Base-by-base conservation (phyloP, 495 filamentous ascomycete genomes). In the Xylaria sp. region DNA sequence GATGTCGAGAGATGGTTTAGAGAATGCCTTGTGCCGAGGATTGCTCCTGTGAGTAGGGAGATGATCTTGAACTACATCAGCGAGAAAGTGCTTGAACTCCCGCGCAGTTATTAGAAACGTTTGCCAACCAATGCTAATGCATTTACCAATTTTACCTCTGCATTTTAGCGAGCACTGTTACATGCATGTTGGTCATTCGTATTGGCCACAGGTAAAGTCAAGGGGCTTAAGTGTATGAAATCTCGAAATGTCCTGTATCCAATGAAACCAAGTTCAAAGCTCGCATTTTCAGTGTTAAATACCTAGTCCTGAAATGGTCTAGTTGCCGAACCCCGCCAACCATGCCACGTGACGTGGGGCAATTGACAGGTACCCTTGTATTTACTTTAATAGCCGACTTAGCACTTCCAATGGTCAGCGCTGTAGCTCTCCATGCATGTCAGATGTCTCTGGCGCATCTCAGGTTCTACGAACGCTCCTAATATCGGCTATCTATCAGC, bases 1-100 rank as follows among this genome's bases (percentile, higher is more conserved):
- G 89, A 94, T 78, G 92, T 94, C 0, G 93, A 95, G 80, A 82
- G 92, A 24, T 94, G 91, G 80, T 79, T 94, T 66, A 82, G 92
- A 37, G 92, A 94, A 77, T 90, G 88, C 67, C 85, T 93, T 52
- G 91, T 94, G 26, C 92, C 92, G 19, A 81, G 92, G 24, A 91
- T 95, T 57, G 92, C 92, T 3, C 92, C 92, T 1, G 90, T 94
- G 0, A 93, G 90, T 75, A 83, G 90, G 71, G 92, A 95, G 80
- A 94, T 94, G 92, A 91, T 95, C 67, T 78, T 93, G 83, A 93
- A 93, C 70, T 93, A 89, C 74, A 86, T 95, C 24, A 88, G 87
- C 31, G 92, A 95, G 80, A 92, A 90, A 79, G 91, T 90, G 0
- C 79, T 95, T 35, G 79, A 80, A 12, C 78, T 91, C 44, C 89